Percentiles rank a stretch among this genome's conserved stretches.
phyloP scores from a whole-genome alignment of 2,329 filamentous ascomycete genomes.

The Alternaria ventricosa region DNA sequence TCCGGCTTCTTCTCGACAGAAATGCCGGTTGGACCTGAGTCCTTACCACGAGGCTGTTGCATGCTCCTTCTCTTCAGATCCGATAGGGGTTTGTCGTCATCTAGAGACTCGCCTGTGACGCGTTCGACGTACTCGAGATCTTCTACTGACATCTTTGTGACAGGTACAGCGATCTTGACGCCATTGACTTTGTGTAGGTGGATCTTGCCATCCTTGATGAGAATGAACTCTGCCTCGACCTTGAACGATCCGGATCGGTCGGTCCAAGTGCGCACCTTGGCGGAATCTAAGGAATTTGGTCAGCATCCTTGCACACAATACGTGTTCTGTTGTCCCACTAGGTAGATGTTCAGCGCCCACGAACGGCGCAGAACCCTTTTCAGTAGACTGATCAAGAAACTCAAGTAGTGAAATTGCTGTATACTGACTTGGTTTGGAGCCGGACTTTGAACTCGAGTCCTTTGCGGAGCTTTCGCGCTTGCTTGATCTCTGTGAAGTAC shows the following conservation, averaged over 20 bases:
- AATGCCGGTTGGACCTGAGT: slow-evolving; percentile 62
- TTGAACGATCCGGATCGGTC: slow-evolving; percentile 96
- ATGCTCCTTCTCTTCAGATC: slow-evolving; percentile 70
- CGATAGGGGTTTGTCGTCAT: slow-evolving; percentile 90
- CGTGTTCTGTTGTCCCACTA: neutral
- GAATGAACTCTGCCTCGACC: slow-evolving; percentile 95
- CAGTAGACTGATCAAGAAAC: neutral
- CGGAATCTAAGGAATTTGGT: slow-evolving; percentile 61
- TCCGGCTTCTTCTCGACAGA: slow-evolving; percentile 72
- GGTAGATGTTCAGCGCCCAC: neutral
- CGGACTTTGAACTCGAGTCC: slow-evolving; percentile 53
- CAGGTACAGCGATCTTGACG: slow-evolving; percentile 95
- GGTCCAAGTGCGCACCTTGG: slow-evolving; percentile 90
- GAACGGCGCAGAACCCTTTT: neutral
- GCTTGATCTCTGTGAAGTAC: slow-evolving; percentile 73
- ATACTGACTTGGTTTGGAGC: slow-evolving; percentile 75
- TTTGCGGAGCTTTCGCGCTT: slow-evolving; percentile 71
- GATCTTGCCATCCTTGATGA: slow-evolving; percentile 93
- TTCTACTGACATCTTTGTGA: slow-evolving; percentile 92
- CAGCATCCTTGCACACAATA: slow-evolving; percentile 1
- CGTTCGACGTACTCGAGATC: slow-evolving; percentile 95
- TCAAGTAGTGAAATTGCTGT: neutral
- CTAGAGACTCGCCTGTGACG: slow-evolving; percentile 82
- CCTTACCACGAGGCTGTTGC: slow-evolving; percentile 54
- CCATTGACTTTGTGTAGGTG: slow-evolving; percentile 98